Base-by-base conservation (phyloP, 805 yeast genomes). In the Hemisphaericaspora nanyangensis region DNA sequence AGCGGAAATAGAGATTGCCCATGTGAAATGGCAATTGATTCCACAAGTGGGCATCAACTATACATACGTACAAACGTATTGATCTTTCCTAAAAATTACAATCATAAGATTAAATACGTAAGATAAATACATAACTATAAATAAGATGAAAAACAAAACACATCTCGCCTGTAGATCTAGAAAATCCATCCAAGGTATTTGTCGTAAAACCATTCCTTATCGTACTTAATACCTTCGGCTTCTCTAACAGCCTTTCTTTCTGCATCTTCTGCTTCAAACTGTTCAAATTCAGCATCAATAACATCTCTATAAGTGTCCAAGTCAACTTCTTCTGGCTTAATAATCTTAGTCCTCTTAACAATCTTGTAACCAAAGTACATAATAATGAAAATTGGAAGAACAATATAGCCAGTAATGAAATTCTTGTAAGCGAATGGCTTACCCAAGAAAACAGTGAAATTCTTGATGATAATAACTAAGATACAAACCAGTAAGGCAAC, bases 351-450 rank as follows among this genome's bases (percentile, higher is more conserved):
- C 56, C 71, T 79, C 55, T 60, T 61, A 46, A 63, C 47, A 28
- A 80, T n/a, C 63, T 82, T 82, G 68, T 77, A 80, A 5, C 85
- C 87, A 45, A 73, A 50, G 47, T 65, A 73, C 42, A 74, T 65
- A 34, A 77, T 63, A 26, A 80, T 29, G 50, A 72, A 84, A 8
- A 82, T 79, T 26, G 87, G 87, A 34, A 84, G 72, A 22, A 85
- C 85, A 51, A 85, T 80, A 62, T 85, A 84, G 32, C 90, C 89
- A 25, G 91, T 82, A 53, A 85, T 81, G 55, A 85, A 85, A 15
- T 69, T 68, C 59, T 78, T 76, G 63, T 79, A 80, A 46, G 76
- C 74, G 56, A 84, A 80, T 2, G 48, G 48, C 12, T 54, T 62
- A 36, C 78, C 78, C 48, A 85, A 65, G 66, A 85, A 85, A 3